Percentiles rank a stretch among this genome's conserved stretches.
Conservation (phyloP, 1,139 yeast genomes). For the Yamadazyma epiphylla region DNA sequence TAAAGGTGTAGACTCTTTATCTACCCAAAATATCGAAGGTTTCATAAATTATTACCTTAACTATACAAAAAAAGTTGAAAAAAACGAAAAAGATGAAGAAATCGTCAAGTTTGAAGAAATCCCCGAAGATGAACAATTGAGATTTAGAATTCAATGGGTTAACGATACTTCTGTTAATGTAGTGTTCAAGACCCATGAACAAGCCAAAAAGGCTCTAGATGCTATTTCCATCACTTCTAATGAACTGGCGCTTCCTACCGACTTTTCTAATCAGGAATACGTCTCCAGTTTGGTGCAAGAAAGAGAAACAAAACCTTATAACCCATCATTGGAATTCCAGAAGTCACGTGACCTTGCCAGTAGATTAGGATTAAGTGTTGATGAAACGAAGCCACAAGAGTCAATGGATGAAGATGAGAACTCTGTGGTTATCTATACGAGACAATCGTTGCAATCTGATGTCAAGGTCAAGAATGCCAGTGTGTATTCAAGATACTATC, state of each 20-base stretch:
- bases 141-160: conserved; percentile 63
- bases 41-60: conserved; percentile 52
- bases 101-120: conserved; percentile 19
- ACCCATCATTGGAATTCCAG: conserved; percentile 34
- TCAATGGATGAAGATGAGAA: conserved; percentile 44
- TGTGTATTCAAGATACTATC: conserved; percentile 60
- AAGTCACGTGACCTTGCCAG: conserved; percentile 28
- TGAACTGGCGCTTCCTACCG: conserved; percentile 13
- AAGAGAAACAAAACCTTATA: conserved; percentile 35
- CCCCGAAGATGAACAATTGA: conserved; percentile 25
- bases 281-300: conserved; percentile 27
- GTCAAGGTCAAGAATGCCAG: conserved; percentile 57
- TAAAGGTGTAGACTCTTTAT: conserved; percentile 64
- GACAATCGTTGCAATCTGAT: conserved; percentile 56
- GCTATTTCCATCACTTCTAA: conserved; percentile 22
- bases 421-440: conserved; percentile 35
- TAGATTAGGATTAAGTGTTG: conserved; percentile 24
- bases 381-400: conserved; percentile 6
- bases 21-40: conserved; percentile 59
- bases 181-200: conserved; percentile 46
- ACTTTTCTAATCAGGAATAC: conserved; percentile 14
- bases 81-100: conserved; percentile 13
- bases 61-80: conserved; percentile 20
- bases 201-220: conserved; percentile 37
- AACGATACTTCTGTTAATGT: conserved; percentile 59